Evolutionary conservation across 2,329 filamentous ascomycete species (phyloP).

Genomic region (Fusarium nodosum): DNA sequence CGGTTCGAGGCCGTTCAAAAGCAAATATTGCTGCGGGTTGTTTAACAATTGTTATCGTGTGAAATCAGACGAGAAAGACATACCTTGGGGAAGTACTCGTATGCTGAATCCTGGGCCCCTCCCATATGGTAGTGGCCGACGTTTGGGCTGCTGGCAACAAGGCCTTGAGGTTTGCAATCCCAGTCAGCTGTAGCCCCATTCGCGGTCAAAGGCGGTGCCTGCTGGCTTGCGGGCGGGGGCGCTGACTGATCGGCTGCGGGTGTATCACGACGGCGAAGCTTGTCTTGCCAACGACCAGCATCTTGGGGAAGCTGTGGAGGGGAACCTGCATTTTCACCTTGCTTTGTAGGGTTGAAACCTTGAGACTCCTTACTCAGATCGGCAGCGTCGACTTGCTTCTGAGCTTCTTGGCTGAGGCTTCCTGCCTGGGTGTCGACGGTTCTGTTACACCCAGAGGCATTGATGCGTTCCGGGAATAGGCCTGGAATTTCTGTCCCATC

Average conservation of each 20-base stretch:
- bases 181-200: constrained; percentile 54
- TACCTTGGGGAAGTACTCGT: constrained; percentile 77
- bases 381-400: constrained; percentile 55
- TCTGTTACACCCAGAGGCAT: constrained; percentile 82
- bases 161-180: constrained; percentile 71
- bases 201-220: constrained; percentile 52
- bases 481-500: constrained; percentile 77
- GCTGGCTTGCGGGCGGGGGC: constrained; percentile 14
- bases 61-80: neutral
- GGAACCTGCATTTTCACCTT: constrained; percentile 8
- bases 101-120: constrained; percentile 76
- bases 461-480: constrained; percentile 82
- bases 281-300: constrained; percentile 41
- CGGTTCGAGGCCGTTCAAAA: constrained; percentile 79
- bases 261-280: constrained; percentile 34
- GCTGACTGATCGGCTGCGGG: constrained; percentile 3
- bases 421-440: constrained; percentile 57
- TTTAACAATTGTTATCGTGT: constrained; percentile 38
- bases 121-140: constrained; percentile 70
- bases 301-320: constrained; percentile 33
- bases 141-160: constrained; percentile 63
- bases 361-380: constrained; percentile 49
- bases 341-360: constrained; percentile 44
- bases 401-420: constrained; percentile 53
- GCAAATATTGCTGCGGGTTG: constrained; percentile 72